These are phyloP conservation scores for Yamadazyma atmosphaerica DNA, from an alignment of 1,139 yeast genomes.

Conservation along the genomic window DNA sequence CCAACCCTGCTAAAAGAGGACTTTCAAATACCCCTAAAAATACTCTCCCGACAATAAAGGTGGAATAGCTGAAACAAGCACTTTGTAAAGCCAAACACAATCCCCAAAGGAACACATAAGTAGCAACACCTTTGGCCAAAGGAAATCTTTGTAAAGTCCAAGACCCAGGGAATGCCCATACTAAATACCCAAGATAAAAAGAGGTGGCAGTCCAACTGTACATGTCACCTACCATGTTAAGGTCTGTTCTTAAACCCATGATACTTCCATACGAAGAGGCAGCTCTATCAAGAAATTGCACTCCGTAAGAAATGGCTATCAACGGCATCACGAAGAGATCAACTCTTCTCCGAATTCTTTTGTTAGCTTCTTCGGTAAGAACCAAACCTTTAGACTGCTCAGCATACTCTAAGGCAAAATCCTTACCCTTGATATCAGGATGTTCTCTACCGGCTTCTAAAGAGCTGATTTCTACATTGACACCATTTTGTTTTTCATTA, in stretches of 20 bases:
- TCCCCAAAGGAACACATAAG: slow-evolving; percentile 52
- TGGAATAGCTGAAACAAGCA: slow-evolving; percentile 40
- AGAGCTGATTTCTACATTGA: slow-evolving; percentile 7
- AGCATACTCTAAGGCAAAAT: slow-evolving; percentile 28
- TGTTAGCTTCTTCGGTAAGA: slow-evolving; percentile 13
- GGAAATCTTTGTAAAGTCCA: slow-evolving; percentile 53
- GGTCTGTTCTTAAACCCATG: slow-evolving; percentile 22
- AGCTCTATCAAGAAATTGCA: slow-evolving; percentile 50
- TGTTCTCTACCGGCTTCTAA: slow-evolving; percentile 5
- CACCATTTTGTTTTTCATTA: slow-evolving; percentile 2
- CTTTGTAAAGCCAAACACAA: slow-evolving; percentile 48
- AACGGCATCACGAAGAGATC: slow-evolving; percentile 20
- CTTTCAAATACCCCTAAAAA: slow-evolving; percentile 40
- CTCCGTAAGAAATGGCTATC: slow-evolving; percentile 10
- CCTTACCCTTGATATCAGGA: slow-evolving; percentile 14
- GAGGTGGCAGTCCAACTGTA: slow-evolving; percentile 56
- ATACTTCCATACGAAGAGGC: slow-evolving; percentile 37
- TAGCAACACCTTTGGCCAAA: slow-evolving; percentile 48
- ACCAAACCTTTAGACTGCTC: slow-evolving; percentile 10
- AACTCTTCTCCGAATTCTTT: slow-evolving; percentile 18
- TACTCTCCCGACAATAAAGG: slow-evolving; percentile 48
- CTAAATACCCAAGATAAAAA: slow-evolving; percentile 51
- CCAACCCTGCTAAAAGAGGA: slow-evolving; percentile 32
- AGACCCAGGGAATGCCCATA: slow-evolving; percentile 55
- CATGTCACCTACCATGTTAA: slow-evolving; percentile 21